Evolutionary conservation across 2,329 filamentous ascomycete genomes (phyloP).

Genomic region (Hymenoscyphus albidus): DNA sequence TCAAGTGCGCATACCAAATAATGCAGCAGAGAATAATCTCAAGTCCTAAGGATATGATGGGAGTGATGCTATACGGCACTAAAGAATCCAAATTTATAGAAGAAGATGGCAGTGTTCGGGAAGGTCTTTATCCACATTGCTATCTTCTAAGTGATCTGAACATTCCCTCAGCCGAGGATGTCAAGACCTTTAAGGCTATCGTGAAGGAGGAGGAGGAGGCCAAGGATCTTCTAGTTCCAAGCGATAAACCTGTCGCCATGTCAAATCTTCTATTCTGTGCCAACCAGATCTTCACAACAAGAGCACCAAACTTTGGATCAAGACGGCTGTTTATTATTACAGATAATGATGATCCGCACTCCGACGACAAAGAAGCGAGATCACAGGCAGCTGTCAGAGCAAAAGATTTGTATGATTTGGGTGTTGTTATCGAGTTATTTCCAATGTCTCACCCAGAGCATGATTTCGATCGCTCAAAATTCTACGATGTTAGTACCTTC

Average conservation of each 20-base stretch:
- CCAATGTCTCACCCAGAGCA: constrained; percentile 71
- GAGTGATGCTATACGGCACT: constrained; percentile 87
- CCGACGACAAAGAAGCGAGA: constrained; percentile 65
- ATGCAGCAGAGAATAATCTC: constrained; percentile 99
- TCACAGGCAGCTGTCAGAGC: constrained; percentile 80
- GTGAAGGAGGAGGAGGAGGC: constrained; percentile 75
- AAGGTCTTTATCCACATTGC: constrained; percentile 77
- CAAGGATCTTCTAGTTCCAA: constrained; percentile 64
- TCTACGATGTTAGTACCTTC: constrained; percentile 71
- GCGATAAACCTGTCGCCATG: constrained; percentile 70
- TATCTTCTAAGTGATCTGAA: constrained; percentile 88
- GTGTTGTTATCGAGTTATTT: constrained; percentile 88
- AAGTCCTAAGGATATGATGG: constrained; percentile 95
- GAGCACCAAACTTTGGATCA: constrained; percentile 89
- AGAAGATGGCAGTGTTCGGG: constrained; percentile 53
- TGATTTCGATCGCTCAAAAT: constrained; percentile 76
- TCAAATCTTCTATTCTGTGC: constrained; percentile 89
- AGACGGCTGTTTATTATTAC: constrained; percentile 93
- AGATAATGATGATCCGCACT: constrained; percentile 84
- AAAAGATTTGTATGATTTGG: constrained; percentile 91
- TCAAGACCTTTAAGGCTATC: constrained; percentile 72
- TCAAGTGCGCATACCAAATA: constrained; percentile 90
- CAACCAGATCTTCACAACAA: constrained; percentile 94
- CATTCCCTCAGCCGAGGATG: constrained; percentile 79
- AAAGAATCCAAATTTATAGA: constrained; percentile 76